Percentiles rank a stretch among this genome's conserved stretches.
These are phyloP conservation scores for Paramecium caudatum DNA, from an alignment of 73 alveolate species.

Conservation along the genomic window DNA sequence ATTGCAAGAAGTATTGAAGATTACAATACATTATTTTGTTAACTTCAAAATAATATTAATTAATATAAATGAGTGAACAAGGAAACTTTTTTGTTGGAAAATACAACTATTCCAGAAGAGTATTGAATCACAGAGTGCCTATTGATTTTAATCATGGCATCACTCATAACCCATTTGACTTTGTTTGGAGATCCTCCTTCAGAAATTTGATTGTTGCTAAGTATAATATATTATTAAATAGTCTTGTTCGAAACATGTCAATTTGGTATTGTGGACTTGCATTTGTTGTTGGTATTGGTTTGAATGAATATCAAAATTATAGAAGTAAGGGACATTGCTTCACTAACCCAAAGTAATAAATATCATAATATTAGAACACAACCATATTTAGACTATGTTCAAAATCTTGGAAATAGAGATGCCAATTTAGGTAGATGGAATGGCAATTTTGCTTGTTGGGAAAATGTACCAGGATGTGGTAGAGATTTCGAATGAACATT, in stretches of 20 bases:
- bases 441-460: conserved; percentile 74
- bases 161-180: conserved; percentile 36
- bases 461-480: conserved; percentile 73
- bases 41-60: background rate
- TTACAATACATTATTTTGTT: background rate
- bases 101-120: conserved; percentile 77
- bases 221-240: background rate
- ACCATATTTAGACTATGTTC: conserved; percentile 39
- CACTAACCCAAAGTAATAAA: conserved; percentile 41
- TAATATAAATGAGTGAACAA: conserved; percentile 52
- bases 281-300: background rate
- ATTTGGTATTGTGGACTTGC: conserved; percentile 69
- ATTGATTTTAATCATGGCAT: conserved; percentile 65
- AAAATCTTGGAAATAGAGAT: conserved; percentile 46
- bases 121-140: conserved; percentile 72
- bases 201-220: conserved; percentile 16
- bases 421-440: conserved; percentile 77
- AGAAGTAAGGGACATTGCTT: conserved; percentile 16
- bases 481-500: conserved; percentile 77
- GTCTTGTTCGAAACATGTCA: conserved; percentile 41
- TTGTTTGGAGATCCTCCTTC: conserved; percentile 8
- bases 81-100: conserved; percentile 69
- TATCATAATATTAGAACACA: conserved; percentile 14
- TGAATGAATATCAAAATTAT: conserved; percentile 22
- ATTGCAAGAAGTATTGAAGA: background rate